Evolutionary conservation across 148 eudicot genomes (phyloP), one percentile per base, ranked within the genome.

Genomic region (Rhododendron williamsianum): DNA sequence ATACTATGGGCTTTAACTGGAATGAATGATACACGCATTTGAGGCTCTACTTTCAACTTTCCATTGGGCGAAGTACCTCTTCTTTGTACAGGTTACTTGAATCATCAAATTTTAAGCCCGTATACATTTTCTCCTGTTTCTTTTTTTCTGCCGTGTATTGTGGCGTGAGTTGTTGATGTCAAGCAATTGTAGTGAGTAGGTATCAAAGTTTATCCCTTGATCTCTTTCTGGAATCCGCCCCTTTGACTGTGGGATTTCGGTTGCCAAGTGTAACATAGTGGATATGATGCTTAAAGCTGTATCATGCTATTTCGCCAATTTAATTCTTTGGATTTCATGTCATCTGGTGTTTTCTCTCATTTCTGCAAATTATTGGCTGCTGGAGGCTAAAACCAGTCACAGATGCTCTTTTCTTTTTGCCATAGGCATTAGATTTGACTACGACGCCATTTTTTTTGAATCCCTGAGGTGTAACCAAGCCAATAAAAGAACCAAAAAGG

Each of bases 1-100:
- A 92, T 71, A 91, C 81, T 78, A 87, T 95, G 92, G 95, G 87
- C 85, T 95, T 86, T 86, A 91, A 83, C 54, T 95, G 99, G 99
- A 95, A 95, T 92, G 92, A 89, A 16, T 93, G 90, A 94, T 77
- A 6, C 36, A 79, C 49, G 73, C 80, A 52, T 80, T 67, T 82
- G 83, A 27, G 30, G 45, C 52, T 41, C 45, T 56, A 41, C 56
- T 45, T 84, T 78, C 4, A 79, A 49, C 67, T 85, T 79, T 71
- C 82, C 56, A 41, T 35, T 30, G 23, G 58, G 69, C 25, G 15
- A 38, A 82, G 76, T 83, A 46, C 88, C 77, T 54, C 76, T 72
- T 84, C 84, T 74, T 85, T 92, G 94, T 92, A 92, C 92, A 91
- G 94, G 88, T 91, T 60, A 87, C 87, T 84, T 83, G 83, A 84